Percentiles rank a stretch among this genome's conserved stretches.
phyloP scores from a whole-genome alignment of 768 basidiomycete species.

The Xerocomellus intermedius region DNA sequence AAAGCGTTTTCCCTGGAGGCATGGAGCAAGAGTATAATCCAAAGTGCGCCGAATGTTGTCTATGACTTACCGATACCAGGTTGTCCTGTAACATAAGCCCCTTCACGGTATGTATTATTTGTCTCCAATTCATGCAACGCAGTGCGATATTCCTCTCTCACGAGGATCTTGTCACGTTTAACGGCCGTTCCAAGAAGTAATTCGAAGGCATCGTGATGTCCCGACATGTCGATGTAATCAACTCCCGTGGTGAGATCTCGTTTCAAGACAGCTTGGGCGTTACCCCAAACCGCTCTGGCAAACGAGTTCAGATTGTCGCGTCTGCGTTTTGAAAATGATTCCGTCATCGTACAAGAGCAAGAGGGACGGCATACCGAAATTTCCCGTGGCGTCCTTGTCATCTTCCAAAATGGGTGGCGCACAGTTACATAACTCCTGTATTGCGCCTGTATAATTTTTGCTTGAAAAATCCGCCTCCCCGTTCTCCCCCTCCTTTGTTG shows the following conservation, averaged over 20 bases:
- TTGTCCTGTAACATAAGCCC: slow-evolving; percentile 1
- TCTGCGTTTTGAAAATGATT: too few relatives aligned
- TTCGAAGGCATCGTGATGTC: not conserved
- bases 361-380: too few relatives aligned
- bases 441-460: slow-evolving; percentile 8
- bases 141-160: not conserved
- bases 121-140: not conserved
- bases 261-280: not conserved
- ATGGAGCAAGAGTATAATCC: not conserved
- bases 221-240: not conserved
- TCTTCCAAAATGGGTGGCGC: slow-evolving; percentile 4
- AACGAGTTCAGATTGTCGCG: not conserved
- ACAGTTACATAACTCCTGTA: slow-evolving; percentile 26
- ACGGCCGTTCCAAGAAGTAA: not conserved
- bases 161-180: not conserved
- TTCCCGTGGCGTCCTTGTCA: too few relatives aligned
- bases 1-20: not conserved
- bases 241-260: not conserved
- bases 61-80: slow-evolving; percentile 3
- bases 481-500: not conserved
- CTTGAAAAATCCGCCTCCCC: not conserved
- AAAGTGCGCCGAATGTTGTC: too few relatives aligned
- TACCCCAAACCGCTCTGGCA: not conserved
- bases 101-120: not conserved
- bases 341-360: too few relatives aligned